Evolutionary conservation across 179 eudicot species (phyloP), one percentile per base, ranked within the genome.

Genomic region (Drosera spatulata): DNA sequence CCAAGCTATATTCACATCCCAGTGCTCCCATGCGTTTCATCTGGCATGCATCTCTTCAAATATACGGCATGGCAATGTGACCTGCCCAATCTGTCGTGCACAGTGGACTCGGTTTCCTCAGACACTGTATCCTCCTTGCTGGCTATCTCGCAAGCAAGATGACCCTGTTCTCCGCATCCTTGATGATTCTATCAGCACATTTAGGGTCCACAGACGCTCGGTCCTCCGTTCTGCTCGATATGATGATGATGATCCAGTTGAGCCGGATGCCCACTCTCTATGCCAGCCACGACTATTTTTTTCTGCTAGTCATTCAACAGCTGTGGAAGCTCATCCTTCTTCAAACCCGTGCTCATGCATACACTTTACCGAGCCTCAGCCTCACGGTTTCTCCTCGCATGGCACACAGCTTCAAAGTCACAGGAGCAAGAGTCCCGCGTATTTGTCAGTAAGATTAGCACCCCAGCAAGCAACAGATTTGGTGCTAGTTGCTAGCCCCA

Each of bases 21-120:
- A 88, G 49, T 88, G 96, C 61, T 84, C 86, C 40, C 96, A 88
- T 52, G 74, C 96, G 10, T 88, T 88, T 75, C 96, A 88, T 57
- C 78, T 88, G 42, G 75, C 83, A 41, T 88, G 96, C 76, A 88
- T 88, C 60, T 82, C 96, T 40, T 86, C 96, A 59, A 88, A 88
- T 39, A 85, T 88, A 41, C 83, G 86, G 59, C 96, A 88, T 39
- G 96, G 96, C 7, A 87, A 85, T 64, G 68, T 86, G 39, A 80
- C 81, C 52, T 88, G 96, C 66, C 96, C 96, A 44, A 82, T 88
- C 33, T 88, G 96, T 64, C 84, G 96, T 42, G 96, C 96, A 4
- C 95, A 80, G 14, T 88, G 96, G 96, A 82, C 95, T 14, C 86
- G 84, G 45, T 75, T 88, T 11, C 96, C 96, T 2, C 91, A 79